Evolutionary conservation across 306 rosid genomes (phyloP).

Genomic region (Prunus mongolica): DNA sequence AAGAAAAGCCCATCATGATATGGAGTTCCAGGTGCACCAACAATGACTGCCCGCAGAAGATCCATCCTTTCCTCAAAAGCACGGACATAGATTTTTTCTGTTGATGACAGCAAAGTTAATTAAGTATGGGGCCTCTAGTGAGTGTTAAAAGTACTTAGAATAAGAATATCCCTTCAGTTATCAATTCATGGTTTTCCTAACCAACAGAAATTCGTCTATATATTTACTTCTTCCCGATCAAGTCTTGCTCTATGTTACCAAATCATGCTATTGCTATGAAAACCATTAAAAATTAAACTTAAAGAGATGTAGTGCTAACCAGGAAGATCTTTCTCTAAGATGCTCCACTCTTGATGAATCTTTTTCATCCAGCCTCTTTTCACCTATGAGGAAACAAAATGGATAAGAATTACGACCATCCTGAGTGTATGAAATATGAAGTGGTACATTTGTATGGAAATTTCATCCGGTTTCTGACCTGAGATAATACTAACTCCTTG

Average conservation of each 20-base stretch:
- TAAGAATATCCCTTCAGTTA: not conserved
- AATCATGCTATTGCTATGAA: not conserved
- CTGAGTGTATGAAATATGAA: not conserved
- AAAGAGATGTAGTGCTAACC: slow-evolving; percentile 45
- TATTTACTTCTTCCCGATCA: no score
- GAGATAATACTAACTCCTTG: slow-evolving; percentile 51
- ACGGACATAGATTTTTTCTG: slow-evolving; percentile 84
- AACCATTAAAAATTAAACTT: not conserved
- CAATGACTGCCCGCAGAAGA: slow-evolving; percentile 76
- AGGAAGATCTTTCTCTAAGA: slow-evolving; percentile 78
- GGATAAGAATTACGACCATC: slow-evolving; percentile 13
- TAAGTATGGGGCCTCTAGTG: slow-evolving; percentile 14
- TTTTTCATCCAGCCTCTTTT: slow-evolving; percentile 77
- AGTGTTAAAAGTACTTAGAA: not conserved
- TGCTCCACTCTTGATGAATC: slow-evolving; percentile 93
- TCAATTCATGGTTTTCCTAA: no score
- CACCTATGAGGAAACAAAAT: slow-evolving; percentile 38
- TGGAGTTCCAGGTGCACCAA: slow-evolving; percentile 96
- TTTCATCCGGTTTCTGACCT: slow-evolving; percentile 49
- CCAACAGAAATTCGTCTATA: no score
- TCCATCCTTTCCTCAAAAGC: slow-evolving; percentile 91
- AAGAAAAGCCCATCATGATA: slow-evolving; percentile 91
- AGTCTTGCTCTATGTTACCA: no score
- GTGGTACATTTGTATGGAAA: not conserved
- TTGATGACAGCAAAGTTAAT: slow-evolving; percentile 9